Evolutionary conservation across 345 rosid genomes (phyloP), one percentile per base, ranked within the genome.

Genomic region (Cardamine resedifolia): DNA sequence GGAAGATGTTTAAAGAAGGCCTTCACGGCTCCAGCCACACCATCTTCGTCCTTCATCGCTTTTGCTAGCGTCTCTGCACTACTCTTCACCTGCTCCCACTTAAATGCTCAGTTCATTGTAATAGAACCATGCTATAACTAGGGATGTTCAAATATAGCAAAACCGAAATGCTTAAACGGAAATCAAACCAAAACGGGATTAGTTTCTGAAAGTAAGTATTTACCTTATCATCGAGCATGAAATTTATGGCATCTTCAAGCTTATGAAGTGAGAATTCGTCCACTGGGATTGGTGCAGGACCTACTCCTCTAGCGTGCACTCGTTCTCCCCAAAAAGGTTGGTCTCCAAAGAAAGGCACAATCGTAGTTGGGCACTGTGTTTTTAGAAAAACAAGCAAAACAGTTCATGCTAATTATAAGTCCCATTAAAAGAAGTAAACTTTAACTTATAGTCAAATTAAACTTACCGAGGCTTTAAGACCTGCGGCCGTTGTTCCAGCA

Each of bases 401-500:
- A 24, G 18, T 70, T 6, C 20, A 64, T 30, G 21, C 48, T 3
- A 48, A 33, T 52, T 4, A 56, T 19, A 30, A 15, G 9, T 51
- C 51, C 4, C 43, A 55, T 66, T 30, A 49, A 51, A 73, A 26
- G 68, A 59, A 55, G 31, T 26, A 49, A 36, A 31, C 9, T 43
- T 24, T 43, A 20, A 1, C 55, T 68, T 44, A 19, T 15, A 51
- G 7, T 30, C 68, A 62, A 62, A 34, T 26, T 19, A 55, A 62
- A 26, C 70, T 53, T 88, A 96, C 98, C 18, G 96, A 88, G 66
- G 98, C 96, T 88, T 80, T 90, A 63, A 96, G 96, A 76, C 98
- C 97, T 43, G 99, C 99, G 76, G 99, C 99, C 20, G 98, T 90
- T 72, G 99, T 96, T 60, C 98, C 98, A 72, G 98, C 98, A 78